Percentiles rank a stretch among this genome's conserved stretches.
Conservation (phyloP, 1,284 basidiomycete genomes). For the Boletus subluridellus region DNA sequence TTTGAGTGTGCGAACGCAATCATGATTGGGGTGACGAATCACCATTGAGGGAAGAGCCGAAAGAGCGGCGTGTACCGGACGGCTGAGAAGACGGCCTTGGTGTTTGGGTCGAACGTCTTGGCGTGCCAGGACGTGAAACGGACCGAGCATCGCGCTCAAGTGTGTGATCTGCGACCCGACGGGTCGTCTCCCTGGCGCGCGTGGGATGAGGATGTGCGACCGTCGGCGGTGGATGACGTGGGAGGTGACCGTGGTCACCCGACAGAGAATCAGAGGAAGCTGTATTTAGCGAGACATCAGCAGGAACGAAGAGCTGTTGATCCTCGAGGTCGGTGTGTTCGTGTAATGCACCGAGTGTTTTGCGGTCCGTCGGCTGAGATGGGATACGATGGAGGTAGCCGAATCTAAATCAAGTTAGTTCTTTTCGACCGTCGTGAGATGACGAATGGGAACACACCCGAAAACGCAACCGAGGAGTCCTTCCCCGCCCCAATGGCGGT, state of each 20-base stretch:
- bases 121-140: slow-evolving; percentile 30
- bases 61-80: slow-evolving; percentile 26
- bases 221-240: slow-evolving; percentile 13
- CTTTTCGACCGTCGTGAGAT: slow-evolving; percentile 1
- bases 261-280: not conserved
- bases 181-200: slow-evolving; percentile 24
- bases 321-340: slow-evolving; percentile 54
- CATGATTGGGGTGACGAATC: slow-evolving; percentile 40
- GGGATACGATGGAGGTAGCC: slow-evolving; percentile 91
- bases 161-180: slow-evolving; percentile 15
- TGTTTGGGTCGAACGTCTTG: slow-evolving; percentile 26
- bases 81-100: slow-evolving; percentile 25
- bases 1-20: slow-evolving; percentile 38
- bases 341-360: slow-evolving; percentile 51
- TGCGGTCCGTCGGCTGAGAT: slow-evolving; percentile 52
- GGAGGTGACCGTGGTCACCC: slow-evolving; percentile 8
- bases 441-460: slow-evolving; percentile 54
- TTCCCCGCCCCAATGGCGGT: slow-evolving; percentile 94
- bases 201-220: slow-evolving; percentile 34
- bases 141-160: slow-evolving; percentile 19
- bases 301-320: slow-evolving; percentile 68
- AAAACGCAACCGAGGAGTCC: slow-evolving; percentile 92
- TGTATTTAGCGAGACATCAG: slow-evolving; percentile 43
- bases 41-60: slow-evolving; percentile 42
- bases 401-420: slow-evolving; percentile 44